Evolutionary conservation across 2,329 filamentous ascomycete genomes (phyloP), one percentile per base, ranked within the genome.

Genomic region (Fusarium pseudocircinatum): DNA sequence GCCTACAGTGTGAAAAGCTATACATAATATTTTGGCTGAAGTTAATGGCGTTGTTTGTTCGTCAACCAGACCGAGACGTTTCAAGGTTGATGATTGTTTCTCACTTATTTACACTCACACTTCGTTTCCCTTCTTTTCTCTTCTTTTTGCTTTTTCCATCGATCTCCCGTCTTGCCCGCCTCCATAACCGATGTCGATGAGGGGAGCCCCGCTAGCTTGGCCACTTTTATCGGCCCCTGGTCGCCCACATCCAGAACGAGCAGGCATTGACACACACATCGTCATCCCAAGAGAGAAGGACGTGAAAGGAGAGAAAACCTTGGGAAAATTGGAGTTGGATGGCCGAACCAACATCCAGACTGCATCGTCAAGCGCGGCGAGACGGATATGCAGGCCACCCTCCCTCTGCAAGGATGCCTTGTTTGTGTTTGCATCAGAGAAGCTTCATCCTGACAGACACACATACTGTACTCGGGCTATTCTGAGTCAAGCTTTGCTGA

Each of bases 161-260:
- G 73, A 77, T 77, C 75, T 77, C 69, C 71, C 75, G 75, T 67
- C 71, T 74, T 74, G 74, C 66, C 71, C 71, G 71, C 63, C 73
- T 73, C 75, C 73, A 68, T 40, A 40, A 39, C 34, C 63, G 59
- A 75, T 69, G 66, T 70, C 32, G 49, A 68, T 39, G 50, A 65
- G 60, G 70, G 69, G 69, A 34, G 42, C 62, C 59, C 52, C 70
- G 59, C 67, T 63, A 69, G 47, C 44, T 39, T 37, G 56, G 49
- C 49, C 58, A 57, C 59, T 42, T 68, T 49, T 43, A 61, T 63
- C 60, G n/a, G 26, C 65, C 72, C 73, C 63, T 57, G 63, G 56
- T 70, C 40, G 62, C 24, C 26, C 43, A 44, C 50, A 58, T 32
- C 39, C 52, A 57, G 68, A 64, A 50, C 40, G 26, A 60, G 42